Evolutionary conservation across 2,329 filamentous ascomycete species (phyloP).

Genomic region (Colletotrichum tamarilloi): DNA sequence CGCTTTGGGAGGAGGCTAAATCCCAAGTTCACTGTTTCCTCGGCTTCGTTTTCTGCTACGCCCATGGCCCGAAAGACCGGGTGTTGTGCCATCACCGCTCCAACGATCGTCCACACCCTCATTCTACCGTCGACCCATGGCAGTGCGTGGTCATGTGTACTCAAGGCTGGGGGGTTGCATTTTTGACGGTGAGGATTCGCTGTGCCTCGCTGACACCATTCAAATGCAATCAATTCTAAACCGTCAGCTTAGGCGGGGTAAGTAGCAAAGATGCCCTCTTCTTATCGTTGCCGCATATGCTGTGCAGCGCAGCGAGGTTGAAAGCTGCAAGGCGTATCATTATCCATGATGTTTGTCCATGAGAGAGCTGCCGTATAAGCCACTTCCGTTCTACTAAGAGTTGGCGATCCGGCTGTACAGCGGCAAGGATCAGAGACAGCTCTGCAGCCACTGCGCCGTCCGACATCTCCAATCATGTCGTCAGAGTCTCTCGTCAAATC

Average conservation of each 20-base stretch:
- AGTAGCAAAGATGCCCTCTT: slow-evolving; percentile 11
- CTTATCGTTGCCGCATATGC: slow-evolving; percentile 3
- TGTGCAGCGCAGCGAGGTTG: neutral
- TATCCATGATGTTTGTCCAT: neutral
- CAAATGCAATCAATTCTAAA: slow-evolving; percentile 18
- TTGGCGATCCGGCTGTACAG: neutral
- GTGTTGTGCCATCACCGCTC: slow-evolving; percentile 14
- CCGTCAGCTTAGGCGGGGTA: slow-evolving; percentile 24
- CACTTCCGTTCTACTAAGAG: neutral
- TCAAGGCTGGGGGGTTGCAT: slow-evolving; percentile 1
- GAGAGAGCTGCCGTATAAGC: neutral
- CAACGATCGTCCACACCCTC: slow-evolving; percentile 24
- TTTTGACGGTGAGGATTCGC: slow-evolving; percentile 22
- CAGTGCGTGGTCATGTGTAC: slow-evolving; percentile 23
- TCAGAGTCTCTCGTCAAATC: slow-evolving; percentile 17
- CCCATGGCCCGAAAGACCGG: slow-evolving; percentile 19
- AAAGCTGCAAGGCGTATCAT: slow-evolving; percentile 12
- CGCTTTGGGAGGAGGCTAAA: slow-evolving; percentile 20
- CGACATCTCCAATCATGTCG: slow-evolving; percentile 6
- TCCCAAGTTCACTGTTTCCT: neutral
- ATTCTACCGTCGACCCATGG: neutral
- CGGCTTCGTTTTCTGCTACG: slow-evolving; percentile 5
- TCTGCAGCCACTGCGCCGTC: slow-evolving; percentile 5
- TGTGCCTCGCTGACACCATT: slow-evolving; percentile 13
- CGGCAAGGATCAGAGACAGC: neutral